These are phyloP conservation scores for Trichosanthes cucumerina DNA, from an alignment of 306 rosid species.

Conservation along the genomic window DNA sequence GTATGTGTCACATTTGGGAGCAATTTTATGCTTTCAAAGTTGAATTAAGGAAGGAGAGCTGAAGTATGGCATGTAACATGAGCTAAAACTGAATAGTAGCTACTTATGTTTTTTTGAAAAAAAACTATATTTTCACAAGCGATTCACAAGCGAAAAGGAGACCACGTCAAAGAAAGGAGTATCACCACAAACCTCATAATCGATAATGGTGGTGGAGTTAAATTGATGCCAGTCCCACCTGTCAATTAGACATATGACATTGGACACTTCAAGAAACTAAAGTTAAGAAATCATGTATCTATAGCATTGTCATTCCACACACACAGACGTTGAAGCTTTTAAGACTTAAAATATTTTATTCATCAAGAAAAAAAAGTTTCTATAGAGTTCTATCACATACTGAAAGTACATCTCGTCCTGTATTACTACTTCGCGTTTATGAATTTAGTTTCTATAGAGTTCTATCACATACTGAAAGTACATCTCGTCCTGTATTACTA, in stretches of 20 bases:
- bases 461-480: neutral
- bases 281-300: neutral
- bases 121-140: neutral
- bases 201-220: conserved; percentile 87
- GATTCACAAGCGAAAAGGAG: too few species aligned
- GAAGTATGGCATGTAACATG: neutral
- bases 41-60: neutral
- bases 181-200: conserved; percentile 55
- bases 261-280: neutral
- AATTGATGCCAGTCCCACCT: conserved; percentile 99
- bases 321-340: too few species aligned
- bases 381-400: neutral
- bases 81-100: neutral
- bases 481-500: neutral
- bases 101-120: neutral
- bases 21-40: neutral
- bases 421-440: neutral
- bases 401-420: neutral
- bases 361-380: too few species aligned
- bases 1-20: neutral
- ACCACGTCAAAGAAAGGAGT: neutral
- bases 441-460: neutral
- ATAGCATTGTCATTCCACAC: neutral
- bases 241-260: conserved; percentile 11
- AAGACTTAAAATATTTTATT: too few species aligned